Evolutionary conservation across 495 filamentous ascomycete species (phyloP).

Genomic region (Jackrogersella minutella): DNA sequence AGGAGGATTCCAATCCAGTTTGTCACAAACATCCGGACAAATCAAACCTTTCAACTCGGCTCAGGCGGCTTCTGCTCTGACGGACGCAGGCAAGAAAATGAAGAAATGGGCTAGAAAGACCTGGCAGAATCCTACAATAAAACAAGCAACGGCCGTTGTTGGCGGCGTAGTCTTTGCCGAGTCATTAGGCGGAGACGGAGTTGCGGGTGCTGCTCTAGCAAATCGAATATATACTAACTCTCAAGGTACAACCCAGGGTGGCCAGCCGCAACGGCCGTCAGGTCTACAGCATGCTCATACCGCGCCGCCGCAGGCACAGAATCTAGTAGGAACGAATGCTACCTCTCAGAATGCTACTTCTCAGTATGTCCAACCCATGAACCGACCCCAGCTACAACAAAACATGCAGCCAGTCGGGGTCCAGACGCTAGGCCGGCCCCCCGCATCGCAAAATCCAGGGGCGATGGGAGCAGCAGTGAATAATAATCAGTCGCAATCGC

Average conservation of each 20-base stretch:
- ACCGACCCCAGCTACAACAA: conserved; percentile 23
- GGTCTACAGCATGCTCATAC: conserved; percentile 35
- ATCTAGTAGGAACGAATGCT: conserved; percentile 3
- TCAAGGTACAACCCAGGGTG: conserved; percentile 15
- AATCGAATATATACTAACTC: conserved; percentile 23
- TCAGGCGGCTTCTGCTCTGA: conserved; percentile 34
- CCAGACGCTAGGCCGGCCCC: conserved; percentile 36
- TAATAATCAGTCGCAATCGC: conserved; percentile 11
- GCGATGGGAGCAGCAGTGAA: conserved; percentile 13
- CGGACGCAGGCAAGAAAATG: conserved; percentile 41
- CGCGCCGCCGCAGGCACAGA: conserved; percentile 35
- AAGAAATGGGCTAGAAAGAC: conserved; percentile 45
- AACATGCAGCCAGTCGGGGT: conserved; percentile 23
- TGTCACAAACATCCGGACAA: conserved; percentile 9
- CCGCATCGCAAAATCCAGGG: conserved; percentile 34
- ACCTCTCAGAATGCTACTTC: conserved; percentile 1
- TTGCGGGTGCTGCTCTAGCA: conserved; percentile 35
- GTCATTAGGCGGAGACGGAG: conserved; percentile 33
- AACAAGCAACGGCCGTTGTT: conserved; percentile 35
- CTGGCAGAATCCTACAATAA: conserved; percentile 40
- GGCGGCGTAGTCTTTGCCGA: conserved; percentile 38
- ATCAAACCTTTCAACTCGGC: conserved; percentile 33
- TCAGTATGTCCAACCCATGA: conserved; percentile 12
- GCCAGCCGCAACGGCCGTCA: conserved; percentile 33
- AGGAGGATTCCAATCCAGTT: background rate